Conservation (phyloP, 495 filamentous ascomycete genomes). For the Daldinia vernicosa region DNA sequence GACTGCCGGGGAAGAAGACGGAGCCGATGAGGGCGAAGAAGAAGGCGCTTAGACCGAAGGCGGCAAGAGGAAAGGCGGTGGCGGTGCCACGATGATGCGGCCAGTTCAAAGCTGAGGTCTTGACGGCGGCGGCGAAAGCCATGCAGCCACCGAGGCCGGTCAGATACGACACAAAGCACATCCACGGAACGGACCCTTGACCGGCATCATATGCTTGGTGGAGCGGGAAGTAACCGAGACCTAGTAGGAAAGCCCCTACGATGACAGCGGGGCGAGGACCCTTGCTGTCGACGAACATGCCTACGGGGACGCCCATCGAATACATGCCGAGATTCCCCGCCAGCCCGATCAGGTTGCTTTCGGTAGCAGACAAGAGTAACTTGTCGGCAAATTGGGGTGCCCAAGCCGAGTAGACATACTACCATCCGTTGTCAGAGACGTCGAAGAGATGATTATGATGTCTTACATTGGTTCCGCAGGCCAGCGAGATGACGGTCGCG, state of each 20-base stretch:
- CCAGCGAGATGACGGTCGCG: conserved; percentile 83
- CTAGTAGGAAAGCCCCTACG: conserved; percentile 74
- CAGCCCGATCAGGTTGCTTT: conserved; percentile 88
- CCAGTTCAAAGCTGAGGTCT: conserved; percentile 91
- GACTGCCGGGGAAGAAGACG: conserved; percentile 84
- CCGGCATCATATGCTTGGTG: conserved; percentile 69
- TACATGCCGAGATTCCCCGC: conserved; percentile 98
- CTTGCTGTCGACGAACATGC: conserved; percentile 83
- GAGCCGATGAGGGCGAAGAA: conserved; percentile 87
- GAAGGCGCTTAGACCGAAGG: conserved; percentile 94
- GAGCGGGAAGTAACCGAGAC: conserved; percentile 82
- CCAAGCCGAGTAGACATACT: conserved; percentile 99
- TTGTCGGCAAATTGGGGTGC: conserved; percentile 90
- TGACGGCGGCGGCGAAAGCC: conserved; percentile 86
- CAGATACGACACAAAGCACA: conserved; percentile 84
- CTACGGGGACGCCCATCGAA: conserved; percentile 86
- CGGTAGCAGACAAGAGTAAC: conserved; percentile 85
- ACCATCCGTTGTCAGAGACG: conserved; percentile 14
- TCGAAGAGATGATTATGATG: conserved; percentile 3
- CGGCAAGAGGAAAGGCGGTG: conserved; percentile 89
- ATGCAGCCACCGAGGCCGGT: conserved; percentile 88
- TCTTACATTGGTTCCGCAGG: conserved; percentile 91
- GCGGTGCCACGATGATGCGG: conserved; percentile 91
- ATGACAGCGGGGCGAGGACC: conserved; percentile 82
- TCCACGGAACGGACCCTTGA: conserved; percentile 70